phyloP scores from a whole-genome alignment of 768 basidiomycete species.

The Lentinula lateritia region DNA sequence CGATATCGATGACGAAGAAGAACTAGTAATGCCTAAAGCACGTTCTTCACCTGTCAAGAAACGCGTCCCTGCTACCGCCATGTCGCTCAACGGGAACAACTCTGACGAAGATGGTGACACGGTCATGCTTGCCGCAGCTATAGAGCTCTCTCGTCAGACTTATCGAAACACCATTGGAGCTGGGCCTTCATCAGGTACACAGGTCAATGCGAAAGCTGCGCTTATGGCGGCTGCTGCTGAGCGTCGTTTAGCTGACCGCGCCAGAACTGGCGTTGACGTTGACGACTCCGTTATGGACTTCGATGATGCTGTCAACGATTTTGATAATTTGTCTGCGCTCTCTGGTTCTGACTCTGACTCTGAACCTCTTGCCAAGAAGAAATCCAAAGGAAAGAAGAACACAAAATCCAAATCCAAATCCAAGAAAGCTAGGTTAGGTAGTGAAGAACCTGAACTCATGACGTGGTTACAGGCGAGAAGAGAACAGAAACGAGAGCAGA shows the following conservation, averaged over 20 bases:
- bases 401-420: not conserved
- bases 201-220: conserved; percentile 32
- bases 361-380: conserved; percentile 7
- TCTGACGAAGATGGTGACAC: conserved; percentile 38
- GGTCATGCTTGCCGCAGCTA: conserved; percentile 53
- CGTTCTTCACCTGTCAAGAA: conserved; percentile 14
- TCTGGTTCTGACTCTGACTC: conserved; percentile 20
- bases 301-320: conserved; percentile 23
- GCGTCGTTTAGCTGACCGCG: conserved; percentile 33
- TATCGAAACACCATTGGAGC: conserved; percentile 17
- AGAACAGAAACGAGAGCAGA: conserved; percentile 39
- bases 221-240: conserved; percentile 51
- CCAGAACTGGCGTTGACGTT: conserved; percentile 21
- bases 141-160: conserved; percentile 45
- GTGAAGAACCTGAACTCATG: conserved; percentile 19
- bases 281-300: conserved; percentile 10
- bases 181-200: not conserved
- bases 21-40: not conserved
- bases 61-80: conserved; percentile 14
- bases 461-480: conserved; percentile 20
- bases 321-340: conserved; percentile 14
- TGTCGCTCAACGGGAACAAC: conserved; percentile 25
- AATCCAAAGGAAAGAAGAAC: conserved; percentile 22
- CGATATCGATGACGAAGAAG: conserved; percentile 10
- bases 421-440: not conserved